These are phyloP conservation scores for Vachellia pachyceras DNA, from an alignment of 306 rosid genomes.

Conservation along the genomic window DNA sequence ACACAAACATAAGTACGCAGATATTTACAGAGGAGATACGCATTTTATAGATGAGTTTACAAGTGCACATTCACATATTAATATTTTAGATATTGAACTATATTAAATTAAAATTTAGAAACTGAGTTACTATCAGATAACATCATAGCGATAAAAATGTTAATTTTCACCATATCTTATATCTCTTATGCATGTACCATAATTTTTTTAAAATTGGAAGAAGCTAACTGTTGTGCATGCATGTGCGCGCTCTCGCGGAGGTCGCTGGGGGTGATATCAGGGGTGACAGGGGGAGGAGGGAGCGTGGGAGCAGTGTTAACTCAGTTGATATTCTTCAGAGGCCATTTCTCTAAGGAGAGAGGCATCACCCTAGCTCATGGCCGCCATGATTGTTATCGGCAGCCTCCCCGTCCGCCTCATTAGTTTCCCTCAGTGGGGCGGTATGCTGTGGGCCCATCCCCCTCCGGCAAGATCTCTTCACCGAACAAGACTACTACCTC, in stretches of 20 bases:
- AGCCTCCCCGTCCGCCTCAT: slow-evolving; percentile 65
- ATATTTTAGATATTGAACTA: too few relatives aligned
- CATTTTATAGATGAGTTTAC: too few relatives aligned
- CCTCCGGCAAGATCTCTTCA: slow-evolving; percentile 31
- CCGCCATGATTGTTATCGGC: slow-evolving; percentile 74
- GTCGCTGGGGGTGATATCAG: slow-evolving; percentile 81
- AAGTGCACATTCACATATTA: too few relatives aligned
- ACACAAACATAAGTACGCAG: background rate
- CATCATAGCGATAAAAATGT: too few relatives aligned
- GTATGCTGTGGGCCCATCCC: slow-evolving; percentile 77
- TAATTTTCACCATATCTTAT: too few relatives aligned
- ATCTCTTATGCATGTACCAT: too few relatives aligned
- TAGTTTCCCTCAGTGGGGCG: slow-evolving; percentile 91
- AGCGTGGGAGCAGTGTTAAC: slow-evolving; percentile 88
- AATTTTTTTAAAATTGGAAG: too few relatives aligned
- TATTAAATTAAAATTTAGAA: too few relatives aligned
- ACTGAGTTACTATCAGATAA: too few relatives aligned
- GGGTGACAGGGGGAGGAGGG: slow-evolving; percentile 97
- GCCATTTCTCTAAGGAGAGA: slow-evolving; percentile 69
- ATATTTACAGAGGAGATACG: too few relatives aligned
- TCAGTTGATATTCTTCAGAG: slow-evolving; percentile 81
- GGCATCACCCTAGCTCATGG: slow-evolving; percentile 95
- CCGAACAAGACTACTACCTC: slow-evolving; percentile 82
- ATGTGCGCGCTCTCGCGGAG: slow-evolving; percentile 40
- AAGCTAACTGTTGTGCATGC: background rate